Conservation (phyloP, 78 protist species). For the Tieghemostelium lacteum region DNA sequence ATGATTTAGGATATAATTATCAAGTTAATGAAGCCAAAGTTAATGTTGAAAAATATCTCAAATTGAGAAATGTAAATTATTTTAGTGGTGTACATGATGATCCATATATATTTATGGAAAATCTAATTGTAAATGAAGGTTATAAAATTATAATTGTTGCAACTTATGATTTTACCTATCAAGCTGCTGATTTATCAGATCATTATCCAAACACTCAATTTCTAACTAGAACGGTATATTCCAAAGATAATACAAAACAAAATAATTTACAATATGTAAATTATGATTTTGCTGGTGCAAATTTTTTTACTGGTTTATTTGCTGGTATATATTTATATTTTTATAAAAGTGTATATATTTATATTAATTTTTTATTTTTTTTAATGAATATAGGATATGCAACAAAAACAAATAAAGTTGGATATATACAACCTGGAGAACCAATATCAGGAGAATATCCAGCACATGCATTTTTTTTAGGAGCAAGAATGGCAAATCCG, state of each 20-base stretch:
- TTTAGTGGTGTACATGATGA: not conserved
- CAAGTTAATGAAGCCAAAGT: conserved; percentile 22
- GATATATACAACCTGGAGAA: conserved; percentile 9
- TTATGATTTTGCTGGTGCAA: not conserved
- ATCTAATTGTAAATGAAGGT: not conserved
- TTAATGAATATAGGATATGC: no score
- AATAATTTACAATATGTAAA: not conserved
- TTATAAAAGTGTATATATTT: no score
- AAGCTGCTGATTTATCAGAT: not conserved
- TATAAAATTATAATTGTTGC: conserved; percentile 7
- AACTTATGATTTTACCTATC: not conserved
- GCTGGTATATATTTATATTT: conserved; percentile 19
- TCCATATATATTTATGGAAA: no score
- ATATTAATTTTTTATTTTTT: no score
- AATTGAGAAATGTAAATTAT: not conserved
- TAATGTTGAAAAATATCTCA: not conserved
- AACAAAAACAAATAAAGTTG: not conserved
- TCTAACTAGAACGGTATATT: not conserved
- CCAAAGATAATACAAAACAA: not conserved
- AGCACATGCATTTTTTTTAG: not conserved
- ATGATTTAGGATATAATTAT: conserved; percentile 40
- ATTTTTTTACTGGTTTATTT: conserved; percentile 23
- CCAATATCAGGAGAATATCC: not conserved
- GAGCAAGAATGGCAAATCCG: not conserved
- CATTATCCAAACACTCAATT: conserved; percentile 19